Percentiles rank a stretch among this genome's conserved stretches.
Evolutionary conservation across 2,329 filamentous ascomycete species (phyloP).

Genomic region (Fusarium sp.): DNA sequence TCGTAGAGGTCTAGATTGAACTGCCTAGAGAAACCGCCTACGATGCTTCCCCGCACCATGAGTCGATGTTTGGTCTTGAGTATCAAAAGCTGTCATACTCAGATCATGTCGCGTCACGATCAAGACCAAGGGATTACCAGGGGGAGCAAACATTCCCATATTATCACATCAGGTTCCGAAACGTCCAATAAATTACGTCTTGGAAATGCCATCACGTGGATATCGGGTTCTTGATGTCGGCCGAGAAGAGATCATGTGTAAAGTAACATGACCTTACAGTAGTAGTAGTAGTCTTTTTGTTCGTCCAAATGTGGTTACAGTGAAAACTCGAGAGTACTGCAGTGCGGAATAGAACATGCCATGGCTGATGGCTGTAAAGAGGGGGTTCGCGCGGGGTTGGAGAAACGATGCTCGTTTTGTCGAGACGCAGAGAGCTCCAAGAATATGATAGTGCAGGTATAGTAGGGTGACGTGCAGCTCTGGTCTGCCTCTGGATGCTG

Average conservation of each 20-base stretch:
- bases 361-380: slow-evolving; percentile 11
- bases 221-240: slow-evolving; percentile 26
- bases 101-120: slow-evolving; percentile 38
- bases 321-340: background rate
- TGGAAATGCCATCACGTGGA: slow-evolving; percentile 34
- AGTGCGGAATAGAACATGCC: background rate
- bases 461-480: slow-evolving; percentile 33
- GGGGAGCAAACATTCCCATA: slow-evolving; percentile 35
- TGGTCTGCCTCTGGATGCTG: slow-evolving; percentile 16
- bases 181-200: slow-evolving; percentile 31
- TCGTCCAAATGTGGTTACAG: slow-evolving; percentile 10
- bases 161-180: slow-evolving; percentile 30
- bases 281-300: background rate
- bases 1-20: slow-evolving; percentile 7
- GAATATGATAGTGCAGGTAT: background rate
- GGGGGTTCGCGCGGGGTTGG: slow-evolving; percentile 25
- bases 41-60: slow-evolving; percentile 26
- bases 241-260: slow-evolving; percentile 16
- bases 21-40: background rate
- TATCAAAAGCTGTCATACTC: slow-evolving; percentile 31
- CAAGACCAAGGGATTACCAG: background rate
- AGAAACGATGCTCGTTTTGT: slow-evolving; percentile 10
- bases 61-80: slow-evolving; percentile 13
- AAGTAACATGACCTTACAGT: slow-evolving; percentile 16
- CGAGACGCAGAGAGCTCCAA: background rate